Evolutionary conservation across 805 yeast species (phyloP), one percentile per base, ranked within the genome.

Genomic region (Wickerhamiella occidentalis): DNA sequence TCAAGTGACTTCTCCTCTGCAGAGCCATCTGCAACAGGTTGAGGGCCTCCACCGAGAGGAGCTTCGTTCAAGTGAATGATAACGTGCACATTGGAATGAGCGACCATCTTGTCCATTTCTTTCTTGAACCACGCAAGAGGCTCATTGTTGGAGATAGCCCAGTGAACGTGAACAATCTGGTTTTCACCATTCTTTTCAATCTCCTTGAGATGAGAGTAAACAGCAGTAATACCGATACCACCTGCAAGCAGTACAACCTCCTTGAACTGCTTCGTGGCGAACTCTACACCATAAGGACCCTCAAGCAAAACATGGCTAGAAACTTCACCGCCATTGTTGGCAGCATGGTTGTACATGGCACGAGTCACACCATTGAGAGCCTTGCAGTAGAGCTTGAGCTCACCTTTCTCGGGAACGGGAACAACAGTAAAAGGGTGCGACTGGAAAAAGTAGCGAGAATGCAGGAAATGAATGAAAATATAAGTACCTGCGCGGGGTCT

Each of bases 371-470:
- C 51, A 6, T 19, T 37, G 40, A 38, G 47, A 5, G 44, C 44
- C 40, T 38, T 42, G 45, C 22, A 17, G 22, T 29, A 43, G 6
- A 48, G 43, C 47, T 40, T 47, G 15, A 54, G 22, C 35, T 45
- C 37, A 26, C 46, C 40, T 44, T 21, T n/a, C 12, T 49, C 45
- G 23, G 29, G 15, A 13, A 30, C 18, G 3, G 57, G 54, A 15
- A 51, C 42, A n/a, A 64, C 51, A 1, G 88, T 79, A 64, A 84
- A 81, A 3, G 90, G 90, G 61, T 82, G 87, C 2, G 81, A 75
- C 61, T 82, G 85, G 79, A 80, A 80, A 61, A 80, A 77, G 36
- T 71, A 64, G 3, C 64, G 59, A 15, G 74, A 68, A 40, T 74
- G 65, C 50, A 80, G 53, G 64, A 58, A 53, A 50, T 47, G 51